A percentile compares a stretch with the other conserved stretches of the same genome.
phyloP scores from a whole-genome alignment of 352 stramenopile species.

The Ophiocytium majus region DNA sequence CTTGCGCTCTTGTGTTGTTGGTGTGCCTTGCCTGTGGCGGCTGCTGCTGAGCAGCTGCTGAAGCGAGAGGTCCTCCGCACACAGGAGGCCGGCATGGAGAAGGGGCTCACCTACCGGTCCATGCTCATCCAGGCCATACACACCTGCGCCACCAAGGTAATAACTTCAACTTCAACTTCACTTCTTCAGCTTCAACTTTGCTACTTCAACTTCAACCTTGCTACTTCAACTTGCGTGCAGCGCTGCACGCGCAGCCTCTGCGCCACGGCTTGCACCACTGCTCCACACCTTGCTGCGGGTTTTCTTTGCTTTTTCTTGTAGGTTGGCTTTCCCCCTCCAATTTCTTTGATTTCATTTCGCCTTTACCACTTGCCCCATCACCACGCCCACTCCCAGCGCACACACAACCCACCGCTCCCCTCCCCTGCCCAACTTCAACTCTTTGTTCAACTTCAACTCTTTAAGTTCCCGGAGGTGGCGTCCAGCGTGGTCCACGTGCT shows the following conservation, averaged over 20 bases:
- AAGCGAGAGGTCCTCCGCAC: slow-evolving; percentile 78
- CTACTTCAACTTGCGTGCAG: no score
- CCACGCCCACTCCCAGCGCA: no score
- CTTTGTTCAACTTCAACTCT: not conserved
- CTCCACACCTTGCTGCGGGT: no score
- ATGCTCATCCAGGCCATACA: slow-evolving; percentile 98
- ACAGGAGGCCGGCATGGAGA: slow-evolving; percentile 76
- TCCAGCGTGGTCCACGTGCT: slow-evolving; percentile 95
- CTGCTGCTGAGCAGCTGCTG: slow-evolving; percentile 65
- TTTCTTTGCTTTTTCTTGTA: not conserved
- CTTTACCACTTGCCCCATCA: no score
- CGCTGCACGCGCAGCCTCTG: no score
- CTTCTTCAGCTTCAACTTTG: no score
- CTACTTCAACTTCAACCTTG: no score
- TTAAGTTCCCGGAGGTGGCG: slow-evolving; percentile 92
- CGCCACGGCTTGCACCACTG: no score
- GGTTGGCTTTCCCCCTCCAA: not conserved
- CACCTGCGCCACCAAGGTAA: slow-evolving; percentile 92
- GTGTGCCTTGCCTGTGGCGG: not conserved
- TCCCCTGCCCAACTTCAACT: no score
- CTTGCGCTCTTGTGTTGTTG: not conserved
- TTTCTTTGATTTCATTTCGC: not conserved
- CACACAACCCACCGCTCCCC: no score
- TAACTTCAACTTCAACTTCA: no score
- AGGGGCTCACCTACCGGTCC: slow-evolving; percentile 90